Percentiles rank a stretch among this genome's conserved stretches.
These are phyloP conservation scores for Globisporangium paddicum DNA, from an alignment of 352 stramenopile species.

Conservation along the genomic window DNA sequence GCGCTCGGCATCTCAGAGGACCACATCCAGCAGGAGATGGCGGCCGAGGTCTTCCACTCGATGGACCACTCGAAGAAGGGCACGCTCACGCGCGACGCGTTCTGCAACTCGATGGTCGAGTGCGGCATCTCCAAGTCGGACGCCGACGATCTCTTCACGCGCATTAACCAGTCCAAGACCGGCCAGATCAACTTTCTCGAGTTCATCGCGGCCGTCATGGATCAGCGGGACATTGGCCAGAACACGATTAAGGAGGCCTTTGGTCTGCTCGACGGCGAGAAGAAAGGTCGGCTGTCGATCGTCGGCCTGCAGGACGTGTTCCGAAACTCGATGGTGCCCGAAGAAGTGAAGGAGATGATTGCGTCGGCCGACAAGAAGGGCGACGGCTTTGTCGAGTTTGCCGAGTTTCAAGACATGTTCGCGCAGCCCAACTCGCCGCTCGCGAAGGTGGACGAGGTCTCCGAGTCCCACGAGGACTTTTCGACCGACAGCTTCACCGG, in stretches of 20 bases:
- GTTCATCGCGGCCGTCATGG: slow-evolving; percentile 94
- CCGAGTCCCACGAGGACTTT: slow-evolving; percentile 18
- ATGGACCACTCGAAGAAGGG: slow-evolving; percentile 85
- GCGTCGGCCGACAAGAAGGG: slow-evolving; percentile 79
- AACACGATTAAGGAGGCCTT: slow-evolving; percentile 92
- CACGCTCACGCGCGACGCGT: slow-evolving; percentile 90
- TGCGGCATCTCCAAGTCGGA: slow-evolving; percentile 74
- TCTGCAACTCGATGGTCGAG: slow-evolving; percentile 90
- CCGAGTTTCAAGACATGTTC: slow-evolving; percentile 87
- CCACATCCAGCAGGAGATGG: slow-evolving; percentile 71
- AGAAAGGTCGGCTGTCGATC: slow-evolving; percentile 89
- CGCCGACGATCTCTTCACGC: slow-evolving; percentile 64
- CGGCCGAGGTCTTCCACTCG: slow-evolving; percentile 79
- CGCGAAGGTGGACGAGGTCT: slow-evolving; percentile 29
- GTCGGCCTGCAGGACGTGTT: slow-evolving; percentile 86
- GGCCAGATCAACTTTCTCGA: slow-evolving; percentile 93
- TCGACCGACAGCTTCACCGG: slow-evolving; percentile 17
- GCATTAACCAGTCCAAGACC: slow-evolving; percentile 77
- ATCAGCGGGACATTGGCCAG: slow-evolving; percentile 85
- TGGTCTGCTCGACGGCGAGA: slow-evolving; percentile 85
- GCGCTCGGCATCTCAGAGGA: slow-evolving; percentile 69
- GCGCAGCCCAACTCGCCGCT: slow-evolving; percentile 26
- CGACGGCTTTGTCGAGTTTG: slow-evolving; percentile 82
- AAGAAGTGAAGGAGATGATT: slow-evolving; percentile 90
- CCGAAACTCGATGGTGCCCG: slow-evolving; percentile 80